These are phyloP conservation scores for Hypericum perforatum DNA, from an alignment of 345 rosid species.

Conservation along the genomic window DNA sequence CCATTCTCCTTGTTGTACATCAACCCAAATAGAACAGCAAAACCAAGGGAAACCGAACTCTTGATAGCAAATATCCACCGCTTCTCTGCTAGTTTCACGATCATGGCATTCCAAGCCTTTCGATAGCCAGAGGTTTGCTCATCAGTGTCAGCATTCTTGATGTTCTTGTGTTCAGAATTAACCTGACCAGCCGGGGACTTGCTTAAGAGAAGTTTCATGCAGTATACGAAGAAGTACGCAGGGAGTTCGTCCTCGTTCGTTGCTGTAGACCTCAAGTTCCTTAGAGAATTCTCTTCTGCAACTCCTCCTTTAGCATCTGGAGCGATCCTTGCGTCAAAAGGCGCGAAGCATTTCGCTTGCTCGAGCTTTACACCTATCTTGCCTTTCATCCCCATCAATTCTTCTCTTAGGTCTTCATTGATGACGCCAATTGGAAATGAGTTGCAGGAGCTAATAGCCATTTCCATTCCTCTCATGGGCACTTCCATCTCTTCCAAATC, in stretches of 20 bases:
- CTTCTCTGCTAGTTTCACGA: constrained; percentile 21
- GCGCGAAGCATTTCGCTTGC: constrained; percentile 18
- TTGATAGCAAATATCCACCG: constrained; percentile 41
- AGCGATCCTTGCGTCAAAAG: constrained; percentile 21
- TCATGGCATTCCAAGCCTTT: constrained; percentile 15
- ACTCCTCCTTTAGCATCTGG: constrained; percentile 20
- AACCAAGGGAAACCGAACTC: constrained; percentile 55
- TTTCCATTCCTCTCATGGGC: constrained; percentile 45
- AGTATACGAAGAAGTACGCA: constrained; percentile 41
- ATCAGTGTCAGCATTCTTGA: constrained; percentile 3
- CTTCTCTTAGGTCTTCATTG: constrained; percentile 25
- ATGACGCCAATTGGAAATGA: constrained; percentile 37
- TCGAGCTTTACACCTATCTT: constrained; percentile 26
- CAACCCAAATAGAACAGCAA: constrained; percentile 52
- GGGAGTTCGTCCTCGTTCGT: constrained; percentile 30
- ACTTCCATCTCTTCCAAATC: constrained; percentile 38
- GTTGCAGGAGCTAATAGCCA: constrained; percentile 36
- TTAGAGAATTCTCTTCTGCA: constrained; percentile 5
- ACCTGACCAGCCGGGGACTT: constrained; percentile 18
- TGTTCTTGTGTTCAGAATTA: background rate
- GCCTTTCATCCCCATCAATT: constrained; percentile 18
- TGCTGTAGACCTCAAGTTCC: constrained; percentile 19
- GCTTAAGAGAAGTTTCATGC: constrained; percentile 38
- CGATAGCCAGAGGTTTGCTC: background rate
- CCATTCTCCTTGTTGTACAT: constrained; percentile 42